Evolutionary conservation across 2,329 filamentous ascomycete genomes (phyloP).

Genomic region (Emmonsiellopsis sp.): DNA sequence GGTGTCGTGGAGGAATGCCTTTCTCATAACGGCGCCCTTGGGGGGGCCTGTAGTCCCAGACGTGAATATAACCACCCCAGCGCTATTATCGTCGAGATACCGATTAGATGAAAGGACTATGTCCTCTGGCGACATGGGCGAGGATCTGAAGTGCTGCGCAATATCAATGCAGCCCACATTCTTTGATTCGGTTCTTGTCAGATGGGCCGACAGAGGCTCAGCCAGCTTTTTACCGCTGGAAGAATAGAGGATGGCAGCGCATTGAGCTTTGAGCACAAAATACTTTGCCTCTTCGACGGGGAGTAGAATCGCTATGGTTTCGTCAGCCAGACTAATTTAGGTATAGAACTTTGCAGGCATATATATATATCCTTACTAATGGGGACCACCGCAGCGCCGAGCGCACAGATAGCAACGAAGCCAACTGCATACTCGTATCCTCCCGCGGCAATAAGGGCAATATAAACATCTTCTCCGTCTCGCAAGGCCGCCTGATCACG

Average conservation of each 20-base stretch:
- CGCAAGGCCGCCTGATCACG: conserved; percentile 9
- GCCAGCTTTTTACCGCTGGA: conserved; percentile 19
- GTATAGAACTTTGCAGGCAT: neutral
- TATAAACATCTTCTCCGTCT: conserved; percentile 15
- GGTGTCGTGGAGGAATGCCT: conserved; percentile 9
- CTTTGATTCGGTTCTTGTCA: conserved; percentile 17
- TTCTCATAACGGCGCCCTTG: conserved; percentile 31
- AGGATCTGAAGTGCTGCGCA: neutral
- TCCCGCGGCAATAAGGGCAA: conserved; percentile 37
- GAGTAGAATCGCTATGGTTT: conserved; percentile 26
- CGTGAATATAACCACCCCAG: conserved; percentile 24
- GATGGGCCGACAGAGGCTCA: conserved; percentile 21
- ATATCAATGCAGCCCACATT: conserved; percentile 5
- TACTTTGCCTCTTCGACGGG: conserved; percentile 35
- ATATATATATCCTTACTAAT: conserved; percentile 16
- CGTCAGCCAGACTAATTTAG: neutral
- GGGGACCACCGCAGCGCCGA: conserved; percentile 39
- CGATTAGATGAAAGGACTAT: conserved; percentile 15
- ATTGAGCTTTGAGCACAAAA: conserved; percentile 32
- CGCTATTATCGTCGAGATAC: conserved; percentile 17
- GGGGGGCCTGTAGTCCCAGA: conserved; percentile 39
- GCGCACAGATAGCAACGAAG: conserved; percentile 37
- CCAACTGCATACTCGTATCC: conserved; percentile 42
- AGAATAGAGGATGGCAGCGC: conserved; percentile 30
- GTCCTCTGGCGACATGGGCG: neutral